Evolutionary conservation across 1,284 basidiomycete genomes (phyloP), one percentile per base, ranked within the genome.

Genomic region (Rugosomyces carneus): DNA sequence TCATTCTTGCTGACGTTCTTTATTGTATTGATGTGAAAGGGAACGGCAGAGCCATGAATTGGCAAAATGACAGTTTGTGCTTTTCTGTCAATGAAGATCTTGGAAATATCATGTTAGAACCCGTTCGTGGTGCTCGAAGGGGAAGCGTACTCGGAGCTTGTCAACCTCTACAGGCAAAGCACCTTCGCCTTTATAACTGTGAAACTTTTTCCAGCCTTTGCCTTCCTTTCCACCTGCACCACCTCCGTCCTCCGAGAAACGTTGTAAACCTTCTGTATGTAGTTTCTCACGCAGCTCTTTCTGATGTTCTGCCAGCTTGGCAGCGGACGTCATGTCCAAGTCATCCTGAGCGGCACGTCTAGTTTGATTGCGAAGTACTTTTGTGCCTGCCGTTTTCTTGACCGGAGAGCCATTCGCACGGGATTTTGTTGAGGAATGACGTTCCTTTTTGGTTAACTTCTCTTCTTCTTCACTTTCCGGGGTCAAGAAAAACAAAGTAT

Each of bases 1-100:
- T 99, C 95, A 54, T 84, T 95, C 72, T 99, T 99, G 73, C 89
- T 93, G 27, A 89, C 89, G 61, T 97, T 99, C 69, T 99, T 99
- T 54, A 99, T 90, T 1, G 93, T 94, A 60, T 96, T 96, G 68
- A 99, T 94, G 62, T 99, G 96, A 73, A 97, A 98, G 0, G 96
- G 94, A 0, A 97, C 93, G 0, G 93, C 91, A 56, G 88, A 98
- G 2, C 95, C 95, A 59, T 98, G 84, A 55, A 99, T 84, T 9
- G 96, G 96, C 1, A 99, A 66, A 38, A 99, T 78, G 45, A 99
- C 84, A 0, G 93, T 91, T 54, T 91, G 84, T 11, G 89, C 81
- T 59, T 92, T 90, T 56, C 89, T 83, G 61, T 99, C 96, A 24
- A 99, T 86, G 54, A 80, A 80, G 53, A 99, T 91, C 89, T 97